Percentiles rank a stretch among this genome's conserved stretches.
Conservation (phyloP, 2,329 filamentous ascomycete species). For the Colletotrichum salicis region DNA sequence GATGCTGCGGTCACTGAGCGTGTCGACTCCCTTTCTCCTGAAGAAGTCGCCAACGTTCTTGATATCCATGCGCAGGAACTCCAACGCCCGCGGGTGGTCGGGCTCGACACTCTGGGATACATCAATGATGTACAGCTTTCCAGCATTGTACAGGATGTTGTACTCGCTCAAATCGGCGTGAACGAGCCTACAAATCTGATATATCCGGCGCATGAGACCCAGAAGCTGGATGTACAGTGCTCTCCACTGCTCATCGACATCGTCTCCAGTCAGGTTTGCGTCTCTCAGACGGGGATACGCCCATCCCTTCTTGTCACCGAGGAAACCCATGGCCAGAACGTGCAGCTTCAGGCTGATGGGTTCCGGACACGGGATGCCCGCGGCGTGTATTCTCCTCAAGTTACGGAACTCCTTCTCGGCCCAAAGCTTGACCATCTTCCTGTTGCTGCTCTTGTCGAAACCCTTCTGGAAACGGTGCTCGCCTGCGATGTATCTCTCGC, state of each 20-base stretch:
- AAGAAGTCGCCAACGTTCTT: constrained; percentile 98
- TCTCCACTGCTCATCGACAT: constrained; percentile 78
- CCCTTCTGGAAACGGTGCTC: constrained; percentile 92
- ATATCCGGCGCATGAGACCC: constrained; percentile 90
- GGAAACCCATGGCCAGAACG: constrained; percentile 93
- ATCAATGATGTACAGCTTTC: constrained; percentile 91
- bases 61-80: constrained; percentile 98
- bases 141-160: constrained; percentile 90
- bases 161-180: constrained; percentile 98
- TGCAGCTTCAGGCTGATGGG: constrained; percentile 91
- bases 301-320: constrained; percentile 87
- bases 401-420: constrained; percentile 99
- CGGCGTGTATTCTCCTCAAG: constrained; percentile 81
- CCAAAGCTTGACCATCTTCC: constrained; percentile 98
- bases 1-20: constrained; percentile 79
- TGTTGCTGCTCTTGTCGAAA: constrained; percentile 93
- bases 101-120: constrained; percentile 98
- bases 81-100: constrained; percentile 89
- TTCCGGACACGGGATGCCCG: constrained; percentile 90
- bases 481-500: constrained; percentile 93
- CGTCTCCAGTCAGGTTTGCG: constrained; percentile 76
- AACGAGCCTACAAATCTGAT: constrained; percentile 90
- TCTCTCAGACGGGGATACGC: constrained; percentile 91
- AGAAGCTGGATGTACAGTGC: constrained; percentile 84
- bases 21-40: constrained; percentile 83